Base-by-base conservation (phyloP, 73 alveolate species). In the Paramecium octaurelia region DNA sequence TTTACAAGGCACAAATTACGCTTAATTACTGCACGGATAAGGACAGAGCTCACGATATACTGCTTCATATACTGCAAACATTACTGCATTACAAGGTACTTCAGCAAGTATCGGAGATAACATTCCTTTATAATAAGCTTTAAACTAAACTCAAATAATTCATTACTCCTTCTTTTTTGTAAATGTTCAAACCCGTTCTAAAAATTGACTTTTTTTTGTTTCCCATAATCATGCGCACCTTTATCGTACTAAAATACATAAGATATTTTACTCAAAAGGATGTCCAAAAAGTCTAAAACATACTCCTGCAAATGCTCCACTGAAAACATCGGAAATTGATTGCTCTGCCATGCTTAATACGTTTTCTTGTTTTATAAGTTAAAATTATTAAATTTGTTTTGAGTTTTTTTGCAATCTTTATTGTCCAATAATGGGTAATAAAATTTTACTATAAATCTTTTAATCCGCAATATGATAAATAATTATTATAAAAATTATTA, bases 51-150 rank as follows among this genome's bases (percentile, higher is more conserved):
- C 60, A 20, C 87, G 54, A 73, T 36, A 73, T 4, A 73, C 59
- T 40, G 59, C 59, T 36, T 80, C 91, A 48, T 80, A 80, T 0
- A 48, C 91, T 31, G 75, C 76, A 48, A 80, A 80, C 75, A 80
- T 42, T 20, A 48, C 91, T n/a, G 91, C 91, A 43, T 40, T 80
- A 16, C 64, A 42, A 21, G 91, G 91, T 12, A 48, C 57, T 31
- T 48, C 91, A 24, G 75, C 91, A 1, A 80, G 50, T 31, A 46
- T 46, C 8, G 91, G 91, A 43, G 91, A 80, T 23, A 80, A 21
- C 91, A 80, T 80, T 80, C 91, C 91, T 80, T 80, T 80, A 48
- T 80, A 80, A 80, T 38, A 80, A 80, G 91, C 70, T 48, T 35
- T 80, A 80, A 46, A 23, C 91, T 80, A 80, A 80, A 12, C 14